A percentile compares a stretch with the other conserved stretches of the same genome.
Conservation (phyloP, 179 eudicot genomes). For the Drosera spatulata region DNA sequence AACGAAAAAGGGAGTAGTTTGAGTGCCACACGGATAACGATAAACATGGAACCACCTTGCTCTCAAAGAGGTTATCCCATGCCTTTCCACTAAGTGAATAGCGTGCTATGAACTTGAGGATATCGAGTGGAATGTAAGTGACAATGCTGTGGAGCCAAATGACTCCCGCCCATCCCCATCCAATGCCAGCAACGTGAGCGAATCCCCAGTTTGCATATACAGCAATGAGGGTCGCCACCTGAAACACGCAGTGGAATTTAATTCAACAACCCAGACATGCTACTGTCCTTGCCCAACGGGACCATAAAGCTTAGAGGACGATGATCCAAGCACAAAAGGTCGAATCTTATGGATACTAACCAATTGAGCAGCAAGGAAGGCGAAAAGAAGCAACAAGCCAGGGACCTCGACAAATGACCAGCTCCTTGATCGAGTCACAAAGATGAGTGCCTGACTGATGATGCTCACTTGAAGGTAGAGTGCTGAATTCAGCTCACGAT, state of each 20-base stretch:
- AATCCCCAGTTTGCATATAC: constrained; percentile 65
- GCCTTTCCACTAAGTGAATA: constrained; percentile 28
- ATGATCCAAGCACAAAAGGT: no score
- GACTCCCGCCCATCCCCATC: constrained; percentile 84
- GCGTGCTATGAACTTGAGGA: constrained; percentile 52
- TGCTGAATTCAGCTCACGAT: constrained; percentile 58
- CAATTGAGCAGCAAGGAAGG: constrained; percentile 69
- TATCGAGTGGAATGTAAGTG: constrained; percentile 67
- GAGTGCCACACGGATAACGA: no score
- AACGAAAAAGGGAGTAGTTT: no score
- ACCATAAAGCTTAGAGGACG: no score
- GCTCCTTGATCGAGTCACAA: constrained; percentile 81
- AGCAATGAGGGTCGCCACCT: constrained; percentile 54
- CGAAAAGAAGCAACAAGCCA: constrained; percentile 47
- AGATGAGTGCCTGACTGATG: constrained; percentile 82
- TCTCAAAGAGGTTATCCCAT: constrained; percentile 31
- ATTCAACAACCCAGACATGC: no score
- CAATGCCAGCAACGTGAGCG: constrained; percentile 53
- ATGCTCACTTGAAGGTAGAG: constrained; percentile 95
- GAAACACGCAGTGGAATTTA: neutral
- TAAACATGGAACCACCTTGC: no score
- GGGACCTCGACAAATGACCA: constrained; percentile 88
- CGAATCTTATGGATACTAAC: constrained; percentile 9
- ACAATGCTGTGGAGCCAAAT: constrained; percentile 57
- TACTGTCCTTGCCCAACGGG: no score